phyloP scores from a whole-genome alignment of 2,329 filamentous ascomycete species.

The Elsinoe arachidis region DNA sequence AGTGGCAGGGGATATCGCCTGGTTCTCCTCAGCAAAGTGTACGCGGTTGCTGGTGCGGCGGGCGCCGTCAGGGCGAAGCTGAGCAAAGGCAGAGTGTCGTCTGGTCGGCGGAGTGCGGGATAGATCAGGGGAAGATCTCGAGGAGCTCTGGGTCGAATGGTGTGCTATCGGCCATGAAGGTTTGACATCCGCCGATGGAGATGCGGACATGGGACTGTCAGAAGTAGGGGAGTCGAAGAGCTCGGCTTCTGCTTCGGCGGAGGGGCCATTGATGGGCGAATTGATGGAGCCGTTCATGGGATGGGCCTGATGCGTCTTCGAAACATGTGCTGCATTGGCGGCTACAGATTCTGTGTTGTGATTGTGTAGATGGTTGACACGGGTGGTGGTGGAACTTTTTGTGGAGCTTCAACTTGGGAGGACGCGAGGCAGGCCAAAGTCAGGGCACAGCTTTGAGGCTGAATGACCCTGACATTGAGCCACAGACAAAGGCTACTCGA shows the following conservation, averaged over 20 bases:
- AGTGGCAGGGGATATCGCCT: slow-evolving; percentile 7
- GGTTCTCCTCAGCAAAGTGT: slow-evolving; percentile 51
- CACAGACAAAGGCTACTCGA: too few relatives aligned
- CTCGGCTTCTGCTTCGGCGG: slow-evolving; percentile 11
- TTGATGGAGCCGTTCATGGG: slow-evolving; percentile 7
- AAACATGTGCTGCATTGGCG: background rate
- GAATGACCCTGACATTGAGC: background rate
- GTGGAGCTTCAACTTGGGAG: background rate
- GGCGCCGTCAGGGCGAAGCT: slow-evolving; percentile 40
- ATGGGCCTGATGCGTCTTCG: background rate
- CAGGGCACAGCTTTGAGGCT: background rate
- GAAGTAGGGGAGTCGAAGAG: slow-evolving; percentile 6
- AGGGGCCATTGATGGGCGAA: slow-evolving; percentile 9
- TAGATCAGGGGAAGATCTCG: background rate
- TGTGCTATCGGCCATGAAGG: background rate
- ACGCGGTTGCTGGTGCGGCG: slow-evolving; percentile 64
- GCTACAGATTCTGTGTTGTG: background rate
- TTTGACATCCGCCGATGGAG: background rate
- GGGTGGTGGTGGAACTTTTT: slow-evolving; percentile 9
- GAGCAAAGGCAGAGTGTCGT: slow-evolving; percentile 37
- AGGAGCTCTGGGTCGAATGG: background rate
- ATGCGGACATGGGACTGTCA: background rate
- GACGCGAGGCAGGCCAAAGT: background rate
- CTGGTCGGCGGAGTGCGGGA: slow-evolving; percentile 15
- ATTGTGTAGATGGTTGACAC: background rate